Base-by-base conservation (phyloP, 2,329 filamentous ascomycete genomes). In the Aspergillus proliferans region DNA sequence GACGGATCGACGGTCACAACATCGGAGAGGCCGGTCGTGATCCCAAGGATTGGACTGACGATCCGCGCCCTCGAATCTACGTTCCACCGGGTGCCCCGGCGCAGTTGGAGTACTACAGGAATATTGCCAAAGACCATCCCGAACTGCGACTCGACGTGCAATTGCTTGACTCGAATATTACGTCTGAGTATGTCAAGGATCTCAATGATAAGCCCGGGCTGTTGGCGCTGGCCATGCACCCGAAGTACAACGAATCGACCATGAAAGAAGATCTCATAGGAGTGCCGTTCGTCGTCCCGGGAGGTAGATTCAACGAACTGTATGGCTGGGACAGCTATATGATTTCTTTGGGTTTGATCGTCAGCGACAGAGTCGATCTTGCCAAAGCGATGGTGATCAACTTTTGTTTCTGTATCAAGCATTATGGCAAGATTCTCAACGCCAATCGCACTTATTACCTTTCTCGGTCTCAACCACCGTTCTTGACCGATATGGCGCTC, bases 311-410 rank as follows among this genome's bases (percentile, higher is more conserved):
- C 83, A 98, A 98, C 70, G 93, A 98, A 69, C 73, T 98, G 19
- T 98, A 98, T 66, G 92, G 92, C 43, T 98, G 93, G 93, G 93
- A 98, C 71, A 96, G 90, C 67, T 98, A 97, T 75, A 97, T 98
- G 90, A 88, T 92, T 68, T 93, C 92, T 4, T 77, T 97, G 3
- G 93, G 93, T 15, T 78, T 98, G 50, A 76, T 97, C 51, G 82
- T 89, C 59, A 89, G 92, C 64, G 87, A 93, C 65, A 84, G 88
- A 51, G 83, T 89, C 19, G 84, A 96, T 61, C 75, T 97, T 48
- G 90, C 90, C 58, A 95, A 96, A 74, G 81, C 86, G 45, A 97
- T 98, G 89, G 91, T 97, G 46, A 78, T 82, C 60, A 95, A 98
- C 74, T 97, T 97, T 69, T 94, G 89, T 69, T 98, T 98, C 76